Conservation (phyloP, 768 basidiomycete species). For the Lentinula sp. region DNA sequence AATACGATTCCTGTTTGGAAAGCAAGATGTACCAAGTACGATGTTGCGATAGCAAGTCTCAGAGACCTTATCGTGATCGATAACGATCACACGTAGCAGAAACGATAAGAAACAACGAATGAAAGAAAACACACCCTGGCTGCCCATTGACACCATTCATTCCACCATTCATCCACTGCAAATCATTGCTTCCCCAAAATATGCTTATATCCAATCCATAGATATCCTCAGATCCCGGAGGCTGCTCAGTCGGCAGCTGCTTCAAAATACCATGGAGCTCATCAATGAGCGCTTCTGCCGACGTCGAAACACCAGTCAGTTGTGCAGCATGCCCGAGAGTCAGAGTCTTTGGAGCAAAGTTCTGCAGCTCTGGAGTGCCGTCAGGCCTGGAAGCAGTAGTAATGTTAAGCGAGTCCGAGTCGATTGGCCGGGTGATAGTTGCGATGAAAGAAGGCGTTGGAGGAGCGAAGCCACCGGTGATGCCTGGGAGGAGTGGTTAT, state of each 20-base stretch:
- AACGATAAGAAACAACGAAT: neutral
- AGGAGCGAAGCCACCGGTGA: conserved; percentile 69
- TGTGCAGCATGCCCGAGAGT: conserved; percentile 2
- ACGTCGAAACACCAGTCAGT: conserved; percentile 20
- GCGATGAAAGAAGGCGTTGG: conserved; percentile 55
- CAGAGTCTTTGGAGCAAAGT: conserved; percentile 32
- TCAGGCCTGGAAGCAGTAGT: conserved; percentile 38
- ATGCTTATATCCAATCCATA: conserved; percentile 69
- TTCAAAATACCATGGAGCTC: conserved; percentile 60
- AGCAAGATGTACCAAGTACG: too few relatives aligned
- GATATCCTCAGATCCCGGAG: conserved; percentile 63
- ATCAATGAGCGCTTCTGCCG: conserved; percentile 35
- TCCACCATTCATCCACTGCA: conserved; percentile 58
- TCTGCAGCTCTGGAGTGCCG: conserved; percentile 38
- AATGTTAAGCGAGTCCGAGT: conserved; percentile 35
- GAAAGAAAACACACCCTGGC: neutral
- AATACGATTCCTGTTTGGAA: too few relatives aligned
- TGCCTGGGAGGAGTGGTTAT: conserved; percentile 41
- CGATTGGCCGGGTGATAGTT: conserved; percentile 36
- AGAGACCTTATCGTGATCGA: too few relatives aligned
- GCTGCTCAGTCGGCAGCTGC: conserved; percentile 45
- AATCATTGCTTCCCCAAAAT: conserved; percentile 46
- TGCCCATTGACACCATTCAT: conserved; percentile 51
- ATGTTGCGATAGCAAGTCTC: too few relatives aligned
- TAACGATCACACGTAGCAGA: neutral